These are phyloP conservation scores for Nakazawaea ernobii DNA, from an alignment of 805 yeast species.

Conservation along the genomic window DNA sequence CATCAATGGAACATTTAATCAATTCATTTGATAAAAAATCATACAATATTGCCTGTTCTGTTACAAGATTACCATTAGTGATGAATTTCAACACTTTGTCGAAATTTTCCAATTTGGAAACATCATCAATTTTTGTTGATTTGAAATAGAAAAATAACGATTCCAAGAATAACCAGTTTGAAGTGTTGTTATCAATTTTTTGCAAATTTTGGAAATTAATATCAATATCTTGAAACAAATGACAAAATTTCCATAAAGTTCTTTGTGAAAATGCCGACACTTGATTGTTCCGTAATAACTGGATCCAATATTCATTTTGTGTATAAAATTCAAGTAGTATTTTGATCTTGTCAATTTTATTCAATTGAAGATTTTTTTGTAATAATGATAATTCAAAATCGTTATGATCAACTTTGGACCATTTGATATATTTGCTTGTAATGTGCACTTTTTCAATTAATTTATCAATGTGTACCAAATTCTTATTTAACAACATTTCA, in stretches of 20 bases:
- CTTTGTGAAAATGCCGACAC: constrained; percentile 6
- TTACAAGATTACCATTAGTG: not conserved
- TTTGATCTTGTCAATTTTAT: not conserved
- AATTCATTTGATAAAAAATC: not conserved
- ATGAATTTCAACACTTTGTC: not conserved
- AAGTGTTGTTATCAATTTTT: not conserved
- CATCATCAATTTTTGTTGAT: not conserved
- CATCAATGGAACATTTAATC: not conserved
- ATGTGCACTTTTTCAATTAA: too few relatives aligned
- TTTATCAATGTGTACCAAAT: not conserved
- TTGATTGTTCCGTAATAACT: not conserved
- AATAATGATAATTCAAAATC: constrained; percentile 8
- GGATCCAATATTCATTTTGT: constrained; percentile 1
- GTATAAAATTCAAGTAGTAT: not conserved
- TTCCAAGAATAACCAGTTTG: constrained; percentile 8
- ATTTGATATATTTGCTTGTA: constrained; percentile 2
- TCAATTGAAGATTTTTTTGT: constrained; percentile 5
- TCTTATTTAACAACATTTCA: constrained; percentile 6
- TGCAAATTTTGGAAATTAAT: not conserved
- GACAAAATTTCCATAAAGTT: constrained; percentile 8
- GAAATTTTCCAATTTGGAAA: not conserved
- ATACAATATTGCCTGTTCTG: not conserved
- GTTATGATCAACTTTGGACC: constrained; percentile 2
- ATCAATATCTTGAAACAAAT: not conserved
- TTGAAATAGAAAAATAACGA: constrained; percentile 2